Percentiles rank a stretch among this genome's conserved stretches.
Conservation (phyloP, 2,329 filamentous ascomycete genomes). For the Talaromyces sp. region DNA sequence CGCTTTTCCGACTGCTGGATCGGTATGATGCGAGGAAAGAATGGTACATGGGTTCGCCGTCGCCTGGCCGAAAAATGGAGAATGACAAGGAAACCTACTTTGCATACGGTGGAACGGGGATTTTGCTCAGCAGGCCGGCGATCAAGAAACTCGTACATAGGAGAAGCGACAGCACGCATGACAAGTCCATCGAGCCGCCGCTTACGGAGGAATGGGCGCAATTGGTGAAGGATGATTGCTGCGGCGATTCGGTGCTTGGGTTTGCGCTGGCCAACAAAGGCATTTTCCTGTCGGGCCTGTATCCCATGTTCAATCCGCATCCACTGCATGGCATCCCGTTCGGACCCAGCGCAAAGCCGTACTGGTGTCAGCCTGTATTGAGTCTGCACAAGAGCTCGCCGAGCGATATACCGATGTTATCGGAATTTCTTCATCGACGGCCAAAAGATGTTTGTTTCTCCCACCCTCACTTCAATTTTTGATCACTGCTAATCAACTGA, state of each 20-base stretch:
- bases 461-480: not conserved
- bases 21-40: slow-evolving; percentile 45
- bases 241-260: slow-evolving; percentile 50
- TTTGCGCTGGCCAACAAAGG: slow-evolving; percentile 43
- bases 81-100: slow-evolving; percentile 36
- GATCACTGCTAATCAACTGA: not conserved
- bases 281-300: slow-evolving; percentile 44
- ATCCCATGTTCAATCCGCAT: slow-evolving; percentile 47
- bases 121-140: slow-evolving; percentile 47
- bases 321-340: slow-evolving; percentile 47
- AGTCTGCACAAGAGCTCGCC: slow-evolving; percentile 46
- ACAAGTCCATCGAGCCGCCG: slow-evolving; percentile 38
- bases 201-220: slow-evolving; percentile 38
- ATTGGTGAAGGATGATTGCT: slow-evolving; percentile 45
- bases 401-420: slow-evolving; percentile 46
- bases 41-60: slow-evolving; percentile 51
- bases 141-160: slow-evolving; percentile 42
- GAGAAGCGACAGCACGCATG: slow-evolving; percentile 26
- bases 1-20: slow-evolving; percentile 49
- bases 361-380: slow-evolving; percentile 50
- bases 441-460: slow-evolving; percentile 17
- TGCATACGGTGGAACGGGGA: slow-evolving; percentile 50
- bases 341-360: slow-evolving; percentile 24
- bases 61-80: slow-evolving; percentile 40
- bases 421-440: slow-evolving; percentile 36